Evolutionary conservation across 2,329 filamentous ascomycete species (phyloP), one percentile per base, ranked within the genome.

Genomic region (Colletotrichum navitas): DNA sequence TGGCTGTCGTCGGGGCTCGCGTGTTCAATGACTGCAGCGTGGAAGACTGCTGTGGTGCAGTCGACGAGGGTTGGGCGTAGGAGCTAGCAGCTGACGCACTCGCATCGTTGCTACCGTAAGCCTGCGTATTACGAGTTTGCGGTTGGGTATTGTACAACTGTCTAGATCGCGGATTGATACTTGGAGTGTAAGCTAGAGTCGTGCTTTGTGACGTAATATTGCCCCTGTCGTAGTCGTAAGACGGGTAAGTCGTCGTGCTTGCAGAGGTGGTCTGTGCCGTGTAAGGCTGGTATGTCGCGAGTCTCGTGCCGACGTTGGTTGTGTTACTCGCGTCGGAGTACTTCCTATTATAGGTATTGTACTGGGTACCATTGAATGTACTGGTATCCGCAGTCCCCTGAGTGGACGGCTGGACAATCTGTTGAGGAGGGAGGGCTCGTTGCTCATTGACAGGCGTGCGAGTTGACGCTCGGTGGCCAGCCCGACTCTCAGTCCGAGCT

Each of bases 331-430:
- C 41, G 41, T 63, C 72, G 2, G 68, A 60, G 26, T 74, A 66
- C 10, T 75, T 73, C 3, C 74, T 41, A 36, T 72, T 75, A 36
- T 79, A 78, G 11, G 64, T 71, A 64, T 76, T 75, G 55, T 78
- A 78, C 8, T 77, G 75, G 34, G 69, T 62, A 21, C 75, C 55
- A 7, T 59, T 63, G 43, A 64, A 70, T 5, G 43, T 51, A 47
- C 64, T 58, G 29, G 32, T 72, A 51, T 43, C 74, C 34, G 63
- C 55, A 52, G 67, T 76, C n/a, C 73, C 76, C n/a, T 78, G 80
- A n/a, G 78, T 73, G 65, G 80, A 79, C 12, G 81, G 79, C 58
- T 84, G 74, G 72, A 81, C 76, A 10, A 73, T 74, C 16, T 78
- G 75, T 41, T 76, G 77, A 34, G 68, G 45, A 14, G 70, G 63